Conservation (phyloP, 2,329 filamentous ascomycete genomes). For the Macrophomina pseudophaseolina region DNA sequence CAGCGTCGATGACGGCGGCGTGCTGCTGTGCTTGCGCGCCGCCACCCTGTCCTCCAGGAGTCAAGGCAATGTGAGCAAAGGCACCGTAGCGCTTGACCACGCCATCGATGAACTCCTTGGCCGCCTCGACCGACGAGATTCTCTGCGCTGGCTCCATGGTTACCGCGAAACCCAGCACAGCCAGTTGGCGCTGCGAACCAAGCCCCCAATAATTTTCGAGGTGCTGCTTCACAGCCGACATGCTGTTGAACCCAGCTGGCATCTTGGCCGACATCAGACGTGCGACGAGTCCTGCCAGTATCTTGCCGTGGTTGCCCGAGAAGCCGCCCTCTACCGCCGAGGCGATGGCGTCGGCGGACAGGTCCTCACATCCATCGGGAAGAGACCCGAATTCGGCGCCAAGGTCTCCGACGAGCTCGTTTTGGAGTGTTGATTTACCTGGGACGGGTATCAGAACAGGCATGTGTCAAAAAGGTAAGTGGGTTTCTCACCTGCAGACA, state of each 20-base stretch:
- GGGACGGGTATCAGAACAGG: background rate
- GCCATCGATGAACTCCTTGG: background rate
- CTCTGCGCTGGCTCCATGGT: constrained; percentile 16
- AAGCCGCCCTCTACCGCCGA: constrained; percentile 3
- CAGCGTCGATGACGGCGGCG: constrained; percentile 3
- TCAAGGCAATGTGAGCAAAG: background rate
- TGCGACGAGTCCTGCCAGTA: background rate
- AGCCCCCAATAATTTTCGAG: constrained; percentile 23
- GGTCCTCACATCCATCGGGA: constrained; percentile 18
- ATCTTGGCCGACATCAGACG: background rate
- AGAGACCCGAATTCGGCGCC: constrained; percentile 14
- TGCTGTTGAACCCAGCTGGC: constrained; percentile 15
- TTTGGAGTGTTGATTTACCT: constrained; percentile 27
- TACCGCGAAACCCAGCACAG: constrained; percentile 17
- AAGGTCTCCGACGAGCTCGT: constrained; percentile 24
- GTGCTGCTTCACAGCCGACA: background rate
- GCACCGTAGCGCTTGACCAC: background rate
- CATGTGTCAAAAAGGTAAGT: background rate
- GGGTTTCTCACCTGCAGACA: constrained; percentile 8
- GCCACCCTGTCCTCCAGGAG: background rate
- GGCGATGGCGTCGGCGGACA: background rate
- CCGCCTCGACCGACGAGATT: background rate
- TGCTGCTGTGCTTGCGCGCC: background rate
- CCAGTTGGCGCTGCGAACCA: constrained; percentile 8
- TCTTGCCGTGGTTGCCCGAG: constrained; percentile 8